Evolutionary conservation across 139 green algal species (phyloP).

Genomic region (Pleodorina starrii): DNA sequence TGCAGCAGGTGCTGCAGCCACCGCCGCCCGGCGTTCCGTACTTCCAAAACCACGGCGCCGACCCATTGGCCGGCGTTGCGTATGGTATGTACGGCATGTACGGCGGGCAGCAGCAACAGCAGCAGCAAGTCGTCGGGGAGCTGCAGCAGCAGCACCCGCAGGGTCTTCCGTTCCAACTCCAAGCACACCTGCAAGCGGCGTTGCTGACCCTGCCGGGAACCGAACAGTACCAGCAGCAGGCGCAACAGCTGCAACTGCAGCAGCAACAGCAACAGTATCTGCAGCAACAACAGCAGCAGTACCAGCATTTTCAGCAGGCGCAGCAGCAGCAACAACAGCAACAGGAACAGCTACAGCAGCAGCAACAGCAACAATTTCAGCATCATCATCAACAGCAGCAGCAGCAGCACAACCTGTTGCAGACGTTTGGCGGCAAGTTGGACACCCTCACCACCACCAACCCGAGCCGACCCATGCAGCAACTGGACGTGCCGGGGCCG

Average conservation of each 20-base stretch:
- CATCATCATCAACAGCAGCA: not conserved
- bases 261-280: not conserved
- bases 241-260: not conserved
- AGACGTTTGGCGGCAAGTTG: not conserved
- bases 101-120: not conserved
- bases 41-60: not conserved
- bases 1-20: not conserved
- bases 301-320: constrained; percentile 14
- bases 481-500: not conserved
- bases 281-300: not conserved
- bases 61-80: not conserved
- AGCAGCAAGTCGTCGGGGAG: not conserved
- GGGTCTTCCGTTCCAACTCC: not conserved
- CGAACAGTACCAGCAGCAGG: not conserved
- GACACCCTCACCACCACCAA: not conserved
- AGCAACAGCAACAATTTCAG: not conserved
- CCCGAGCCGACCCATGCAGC: not conserved
- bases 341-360: not conserved
- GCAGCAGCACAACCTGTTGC: not conserved
- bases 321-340: not conserved
- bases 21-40: not conserved
- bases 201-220: not conserved
- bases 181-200: not conserved
- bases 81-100: constrained; percentile 3
- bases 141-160: constrained; percentile 3